Conservation (phyloP, 192 early-diverging fungal genomes). For the Chytriomyces hyalinus region DNA sequence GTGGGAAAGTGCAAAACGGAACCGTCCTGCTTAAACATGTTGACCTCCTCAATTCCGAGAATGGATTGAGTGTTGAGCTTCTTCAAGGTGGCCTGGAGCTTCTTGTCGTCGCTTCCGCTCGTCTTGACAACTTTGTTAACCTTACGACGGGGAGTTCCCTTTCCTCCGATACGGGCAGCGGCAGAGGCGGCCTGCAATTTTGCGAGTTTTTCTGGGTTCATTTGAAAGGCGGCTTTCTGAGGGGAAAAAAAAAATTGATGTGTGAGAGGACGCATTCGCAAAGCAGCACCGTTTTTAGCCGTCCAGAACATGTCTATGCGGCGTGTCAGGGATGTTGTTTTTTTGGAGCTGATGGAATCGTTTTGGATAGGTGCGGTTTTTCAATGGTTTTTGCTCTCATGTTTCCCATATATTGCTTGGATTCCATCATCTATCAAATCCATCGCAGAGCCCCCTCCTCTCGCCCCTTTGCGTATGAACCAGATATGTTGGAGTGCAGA, state of each 20-base stretch:
- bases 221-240: constrained; percentile 31
- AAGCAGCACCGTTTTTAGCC: not conserved
- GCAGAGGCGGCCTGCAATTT: constrained; percentile 78
- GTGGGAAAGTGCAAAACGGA: constrained; percentile 88
- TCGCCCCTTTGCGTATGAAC: too few species aligned
- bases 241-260: not conserved
- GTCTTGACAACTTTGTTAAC: constrained; percentile 83
- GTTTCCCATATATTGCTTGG: too few species aligned
- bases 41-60: constrained; percentile 91
- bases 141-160: constrained; percentile 94
- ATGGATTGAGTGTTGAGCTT: constrained; percentile 90
- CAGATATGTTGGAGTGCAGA: too few species aligned
- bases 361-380: too few species aligned
- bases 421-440: too few species aligned
- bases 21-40: constrained; percentile 97
- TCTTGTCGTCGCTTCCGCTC: constrained; percentile 87
- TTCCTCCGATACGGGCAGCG: constrained; percentile 82
- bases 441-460: too few species aligned
- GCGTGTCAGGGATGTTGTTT: too few species aligned
- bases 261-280: not conserved
- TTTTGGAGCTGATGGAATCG: too few species aligned
- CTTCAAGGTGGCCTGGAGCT: constrained; percentile 87
- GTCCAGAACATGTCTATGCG: too few species aligned
- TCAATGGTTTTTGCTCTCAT: too few species aligned
- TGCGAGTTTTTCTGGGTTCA: constrained; percentile 85